A percentile compares a stretch with the other conserved stretches of the same genome.
Conservation (phyloP, 345 rosid species). For the Hypericum perforatum region DNA sequence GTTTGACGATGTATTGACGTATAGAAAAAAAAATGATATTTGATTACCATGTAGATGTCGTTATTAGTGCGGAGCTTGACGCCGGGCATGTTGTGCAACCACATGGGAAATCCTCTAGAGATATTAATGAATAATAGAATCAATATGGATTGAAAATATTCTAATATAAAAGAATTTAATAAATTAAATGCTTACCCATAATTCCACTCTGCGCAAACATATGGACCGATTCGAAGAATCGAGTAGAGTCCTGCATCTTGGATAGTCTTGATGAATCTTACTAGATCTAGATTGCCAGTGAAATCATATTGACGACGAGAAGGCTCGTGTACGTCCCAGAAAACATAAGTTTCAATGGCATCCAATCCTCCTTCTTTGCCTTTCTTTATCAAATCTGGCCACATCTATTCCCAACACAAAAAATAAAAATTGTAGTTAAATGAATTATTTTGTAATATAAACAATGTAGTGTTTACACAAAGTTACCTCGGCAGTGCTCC, state of each 20-base stretch:
- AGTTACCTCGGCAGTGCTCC: constrained; percentile 14
- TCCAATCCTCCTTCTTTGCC: constrained; percentile 18
- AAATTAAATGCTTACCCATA: constrained; percentile 11
- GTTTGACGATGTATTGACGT: background rate
- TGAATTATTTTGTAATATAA: too few relatives aligned
- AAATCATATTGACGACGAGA: constrained; percentile 14
- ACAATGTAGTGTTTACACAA: too few relatives aligned
- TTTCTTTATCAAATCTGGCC: constrained; percentile 13
- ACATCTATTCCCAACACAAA: constrained; percentile 8
- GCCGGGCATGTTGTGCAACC: constrained; percentile 13
- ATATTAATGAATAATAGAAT: too few relatives aligned
- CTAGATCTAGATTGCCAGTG: constrained; percentile 9
- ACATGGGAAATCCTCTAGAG: constrained; percentile 18
- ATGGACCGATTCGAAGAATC: constrained; percentile 17
- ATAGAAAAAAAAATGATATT: background rate
- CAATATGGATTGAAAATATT: background rate
- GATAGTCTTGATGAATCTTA: constrained; percentile 11
- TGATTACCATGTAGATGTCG: constrained; percentile 10
- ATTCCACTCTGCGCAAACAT: constrained; percentile 18
- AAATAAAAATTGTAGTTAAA: background rate
- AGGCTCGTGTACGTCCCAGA: constrained; percentile 21
- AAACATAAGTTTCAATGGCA: constrained; percentile 18
- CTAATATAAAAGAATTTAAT: background rate
- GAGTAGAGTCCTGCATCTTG: constrained; percentile 11
- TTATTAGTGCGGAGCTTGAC: constrained; percentile 13